phyloP scores from a whole-genome alignment of 768 basidiomycete genomes.

The Leccinum arenicola region DNA sequence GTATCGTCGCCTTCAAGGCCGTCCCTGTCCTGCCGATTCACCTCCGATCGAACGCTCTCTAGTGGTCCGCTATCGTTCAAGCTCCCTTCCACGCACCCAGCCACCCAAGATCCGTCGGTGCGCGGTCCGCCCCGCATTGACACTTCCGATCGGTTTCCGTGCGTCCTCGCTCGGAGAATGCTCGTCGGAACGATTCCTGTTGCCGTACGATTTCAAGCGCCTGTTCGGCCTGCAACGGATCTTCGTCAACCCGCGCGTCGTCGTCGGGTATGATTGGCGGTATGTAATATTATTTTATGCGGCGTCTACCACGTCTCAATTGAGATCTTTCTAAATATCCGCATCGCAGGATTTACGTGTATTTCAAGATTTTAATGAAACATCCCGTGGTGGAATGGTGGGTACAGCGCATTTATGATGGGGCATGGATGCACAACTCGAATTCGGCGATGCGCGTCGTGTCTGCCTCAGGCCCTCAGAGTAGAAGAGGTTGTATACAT shows the following conservation, averaged over 20 bases:
- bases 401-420: constrained; percentile 36
- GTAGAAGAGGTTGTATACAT: too few species aligned
- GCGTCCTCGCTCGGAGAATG: constrained; percentile 16
- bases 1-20: constrained; percentile 38
- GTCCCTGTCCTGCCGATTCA: constrained; percentile 40
- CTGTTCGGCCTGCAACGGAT: constrained; percentile 36
- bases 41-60: constrained; percentile 38
- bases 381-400: constrained; percentile 41
- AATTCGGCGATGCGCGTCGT: constrained; percentile 28
- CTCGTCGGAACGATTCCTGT: constrained; percentile 38
- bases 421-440: constrained; percentile 37
- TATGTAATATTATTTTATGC: neutral
- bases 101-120: constrained; percentile 4
- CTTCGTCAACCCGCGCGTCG: constrained; percentile 38
- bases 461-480: constrained; percentile 6
- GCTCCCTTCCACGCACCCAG: constrained; percentile 15
- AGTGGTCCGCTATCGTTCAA: constrained; percentile 22
- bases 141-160: constrained; percentile 14
- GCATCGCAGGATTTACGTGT: constrained; percentile 25
- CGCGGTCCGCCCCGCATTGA: constrained; percentile 17
- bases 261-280: constrained; percentile 38
- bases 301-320: too few species aligned
- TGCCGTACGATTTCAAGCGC: constrained; percentile 43
- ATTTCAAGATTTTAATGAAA: constrained; percentile 37
- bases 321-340: too few species aligned